Conservation (phyloP, 108 stramenopile genomes). For the Cylindrotheca fusiformis region DNA sequence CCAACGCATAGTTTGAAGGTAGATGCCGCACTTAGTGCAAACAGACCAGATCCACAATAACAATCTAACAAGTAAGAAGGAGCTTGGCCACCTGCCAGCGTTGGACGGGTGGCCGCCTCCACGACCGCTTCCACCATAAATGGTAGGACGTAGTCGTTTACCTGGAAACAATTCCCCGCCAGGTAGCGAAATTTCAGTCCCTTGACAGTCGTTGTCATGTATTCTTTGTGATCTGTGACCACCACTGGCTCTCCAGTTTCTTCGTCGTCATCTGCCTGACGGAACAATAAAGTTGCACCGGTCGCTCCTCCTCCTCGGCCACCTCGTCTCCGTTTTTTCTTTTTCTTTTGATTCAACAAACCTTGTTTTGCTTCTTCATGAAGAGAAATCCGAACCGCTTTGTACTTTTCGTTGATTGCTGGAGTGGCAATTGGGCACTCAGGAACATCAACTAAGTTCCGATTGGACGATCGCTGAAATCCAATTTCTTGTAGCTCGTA, state of each 20-base stretch:
- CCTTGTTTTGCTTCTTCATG: constrained; percentile 18
- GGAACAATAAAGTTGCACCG: constrained; percentile 90
- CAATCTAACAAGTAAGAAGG: constrained; percentile 89
- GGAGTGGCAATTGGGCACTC: constrained; percentile 93
- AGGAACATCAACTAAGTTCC: constrained; percentile 87
- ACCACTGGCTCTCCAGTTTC: constrained; percentile 61
- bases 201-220: constrained; percentile 72
- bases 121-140: constrained; percentile 88
- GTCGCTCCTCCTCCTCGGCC: constrained; percentile 39
- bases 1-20: constrained; percentile 86
- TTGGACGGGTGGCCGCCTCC: constrained; percentile 41
- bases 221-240: constrained; percentile 78
- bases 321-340: constrained; percentile 3
- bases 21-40: constrained; percentile 74
- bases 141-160: constrained; percentile 92
- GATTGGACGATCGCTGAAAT: constrained; percentile 73
- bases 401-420: constrained; percentile 82
- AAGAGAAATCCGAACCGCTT: constrained; percentile 49
- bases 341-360: constrained; percentile 18
- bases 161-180: constrained; percentile 98
- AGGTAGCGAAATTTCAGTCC: constrained; percentile 72
- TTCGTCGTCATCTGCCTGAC: constrained; percentile 56
- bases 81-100: constrained; percentile 1
- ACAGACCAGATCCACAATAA: constrained; percentile 96
- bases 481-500: constrained; percentile 60